Base-by-base conservation (phyloP, 495 filamentous ascomycete genomes). In the Talaromyces borbonicus region DNA sequence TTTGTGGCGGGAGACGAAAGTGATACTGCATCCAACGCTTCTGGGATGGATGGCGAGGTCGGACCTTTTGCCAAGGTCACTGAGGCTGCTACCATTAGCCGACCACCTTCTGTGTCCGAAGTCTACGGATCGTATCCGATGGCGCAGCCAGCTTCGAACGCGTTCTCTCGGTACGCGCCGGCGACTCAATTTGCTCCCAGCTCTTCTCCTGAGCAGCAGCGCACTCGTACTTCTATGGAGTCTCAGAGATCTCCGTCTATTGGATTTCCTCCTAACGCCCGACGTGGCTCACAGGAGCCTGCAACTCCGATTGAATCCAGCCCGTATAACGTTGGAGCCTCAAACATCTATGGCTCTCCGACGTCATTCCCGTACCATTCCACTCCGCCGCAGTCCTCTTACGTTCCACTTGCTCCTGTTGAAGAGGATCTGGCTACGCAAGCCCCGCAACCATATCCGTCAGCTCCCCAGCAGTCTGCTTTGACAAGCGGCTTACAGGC, bases 1-100 rank as follows among this genome's bases (percentile, higher is more conserved):
- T 97, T 97, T 54, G 86, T 99, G 41, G 83, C 84, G 44, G 93
- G 93, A 4, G 90, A 95, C 43, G 90, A 97, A 20, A 78, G 78
- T 40, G 80, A 83, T 48, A 67, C 65, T 30, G 69, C 66, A 18
- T 78, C 75, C 2, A 75, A 72, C 18, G 78, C 75, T 9, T 75
- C 83, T 26, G 78, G 68, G 20, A 68, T 60, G 24, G 77, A 72
- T 16, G 60, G 55, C 16, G 85, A 86, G 25, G 49, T 69, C 40
- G 87, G 90, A 1, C 90, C 87, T 0, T 97, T 95, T 59, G 78
- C 83, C 23, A 83, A 80, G 39, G 72, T 95, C 33, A 72, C 84
- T 14, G 80, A 84, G 29, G 92, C 87, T 3, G 87, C 90, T 12
- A 83, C 77, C 2, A 77, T 95, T 43, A 96, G 90, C 55, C 82